Base-by-base conservation (phyloP, 1,284 basidiomycete genomes). In the Ganoderma lucidum region DNA sequence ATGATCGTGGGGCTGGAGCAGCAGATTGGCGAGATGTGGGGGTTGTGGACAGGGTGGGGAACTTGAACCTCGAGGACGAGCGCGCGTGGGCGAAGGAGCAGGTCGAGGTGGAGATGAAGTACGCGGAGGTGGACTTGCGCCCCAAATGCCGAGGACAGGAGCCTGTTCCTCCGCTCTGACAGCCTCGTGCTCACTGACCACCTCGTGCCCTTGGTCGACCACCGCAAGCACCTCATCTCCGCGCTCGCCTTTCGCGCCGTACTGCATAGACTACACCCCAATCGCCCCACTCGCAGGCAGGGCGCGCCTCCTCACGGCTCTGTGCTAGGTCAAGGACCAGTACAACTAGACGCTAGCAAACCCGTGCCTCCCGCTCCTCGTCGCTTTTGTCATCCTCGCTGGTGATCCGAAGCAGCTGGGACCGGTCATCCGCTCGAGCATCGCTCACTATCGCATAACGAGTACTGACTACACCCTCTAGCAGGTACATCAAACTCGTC, bases 401-500 rank as follows among this genome's bases (percentile, higher is more conserved):
- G 89, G 89, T 0, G 88, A 90, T 77, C 85, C 85, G 39, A 84
- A 86, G 77, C 89, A 91, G 73, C 80, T 90, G 8, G 87, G 88
- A 0, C 89, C 89, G 0, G 82, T 88, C 61, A 81, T 90, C 14
- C 81, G 82, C 28, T 88, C 86, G 0, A 73, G 73, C 17, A 74
- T 88, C 32, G 88, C 88, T 0, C 68, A n/a, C n/a, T n/a, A 44
- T 1, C 4, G 32, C 6, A n/a, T 42, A 56, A 19, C 67, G 12
- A 44, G 28, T 53, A 12, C 55, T 62, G 14, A 48, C 51, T n/a
- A 6, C 12, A 2, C 3, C 53, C 2, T 8, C 8, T 14, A 3
- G 35, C 28, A 88, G 87, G 19, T 79, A 86, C 63, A 80, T 87
- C 48, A 85, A 86, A 74, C 80, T 90, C 10, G 79, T 82, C 35